Evolutionary conservation across 805 yeast genomes (phyloP).

Genomic region (Ogataea ganodermae): DNA sequence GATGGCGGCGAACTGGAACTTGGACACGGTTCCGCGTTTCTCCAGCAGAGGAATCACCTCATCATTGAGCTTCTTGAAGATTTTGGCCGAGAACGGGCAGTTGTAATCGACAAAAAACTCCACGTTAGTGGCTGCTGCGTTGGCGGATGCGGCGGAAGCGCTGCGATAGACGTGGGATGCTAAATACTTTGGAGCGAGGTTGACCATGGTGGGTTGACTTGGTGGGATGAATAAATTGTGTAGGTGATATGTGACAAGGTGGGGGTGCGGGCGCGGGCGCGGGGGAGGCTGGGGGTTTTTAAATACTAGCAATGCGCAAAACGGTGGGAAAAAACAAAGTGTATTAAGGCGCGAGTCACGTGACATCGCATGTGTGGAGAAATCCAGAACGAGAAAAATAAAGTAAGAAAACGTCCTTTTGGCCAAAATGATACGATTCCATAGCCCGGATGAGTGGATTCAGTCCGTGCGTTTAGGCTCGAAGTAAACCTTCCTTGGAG

Average conservation of each 20-base stretch:
- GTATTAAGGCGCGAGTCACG: too few relatives aligned
- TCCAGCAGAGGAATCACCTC: constrained; percentile 56
- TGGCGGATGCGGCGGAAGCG: neutral
- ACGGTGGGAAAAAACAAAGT: too few relatives aligned
- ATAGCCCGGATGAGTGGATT: too few relatives aligned
- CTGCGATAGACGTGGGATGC: constrained; percentile 25
- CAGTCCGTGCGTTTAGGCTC: neutral
- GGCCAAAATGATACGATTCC: neutral
- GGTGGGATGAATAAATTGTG: neutral
- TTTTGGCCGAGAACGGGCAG: constrained; percentile 72
- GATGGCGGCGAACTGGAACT: constrained; percentile 62
- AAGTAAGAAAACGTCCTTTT: too few relatives aligned
- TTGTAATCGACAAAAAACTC: constrained; percentile 74
- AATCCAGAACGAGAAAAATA: too few relatives aligned
- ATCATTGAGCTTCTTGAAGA: constrained; percentile 56
- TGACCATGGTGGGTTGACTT: constrained; percentile 21
- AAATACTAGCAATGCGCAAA: too few relatives aligned
- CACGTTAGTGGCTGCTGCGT: constrained; percentile 39
- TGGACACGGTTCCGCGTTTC: constrained; percentile 42
- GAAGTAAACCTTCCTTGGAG: neutral
- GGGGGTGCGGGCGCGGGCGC: neutral
- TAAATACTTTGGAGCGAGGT: constrained; percentile 26
- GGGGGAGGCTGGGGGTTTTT: too few relatives aligned
- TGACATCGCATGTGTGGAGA: too few relatives aligned
- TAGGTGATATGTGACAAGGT: neutral